Evolutionary conservation across 352 stramenopile genomes (phyloP).

Genomic region (Vaucheria bursata): DNA sequence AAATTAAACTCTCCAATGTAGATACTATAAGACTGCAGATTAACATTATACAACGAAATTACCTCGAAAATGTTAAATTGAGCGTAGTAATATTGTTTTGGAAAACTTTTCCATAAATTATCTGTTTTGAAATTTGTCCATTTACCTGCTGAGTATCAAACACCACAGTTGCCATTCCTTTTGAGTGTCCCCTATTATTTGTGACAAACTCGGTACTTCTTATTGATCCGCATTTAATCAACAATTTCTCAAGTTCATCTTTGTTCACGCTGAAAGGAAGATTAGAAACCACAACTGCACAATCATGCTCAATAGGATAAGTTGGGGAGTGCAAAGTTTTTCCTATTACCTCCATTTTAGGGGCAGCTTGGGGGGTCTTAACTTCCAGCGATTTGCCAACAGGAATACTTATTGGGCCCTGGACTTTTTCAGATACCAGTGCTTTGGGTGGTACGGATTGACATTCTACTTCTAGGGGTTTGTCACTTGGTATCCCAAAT

Average conservation of each 20-base stretch:
- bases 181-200: not conserved
- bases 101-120: too few species aligned
- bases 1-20: too few species aligned
- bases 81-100: too few species aligned
- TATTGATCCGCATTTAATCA: not conserved
- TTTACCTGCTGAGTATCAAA: not conserved
- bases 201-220: conserved; percentile 1
- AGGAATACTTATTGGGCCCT: not conserved
- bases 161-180: not conserved
- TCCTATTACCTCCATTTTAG: too few species aligned
- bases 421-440: not conserved
- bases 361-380: not conserved
- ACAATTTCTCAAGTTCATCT: not conserved
- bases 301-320: not conserved
- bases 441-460: not conserved
- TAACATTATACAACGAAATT: too few species aligned
- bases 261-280: conserved; percentile 6
- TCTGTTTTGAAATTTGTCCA: too few species aligned
- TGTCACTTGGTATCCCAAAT: not conserved
- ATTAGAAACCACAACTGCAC: conserved; percentile 6
- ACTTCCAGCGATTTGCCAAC: not conserved
- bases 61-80: too few species aligned
- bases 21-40: too few species aligned
- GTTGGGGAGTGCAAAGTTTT: not conserved
- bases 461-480: not conserved